Evolutionary conservation across 257 asterid genomes (phyloP).

Genomic region (Gentiana macrophylla): DNA sequence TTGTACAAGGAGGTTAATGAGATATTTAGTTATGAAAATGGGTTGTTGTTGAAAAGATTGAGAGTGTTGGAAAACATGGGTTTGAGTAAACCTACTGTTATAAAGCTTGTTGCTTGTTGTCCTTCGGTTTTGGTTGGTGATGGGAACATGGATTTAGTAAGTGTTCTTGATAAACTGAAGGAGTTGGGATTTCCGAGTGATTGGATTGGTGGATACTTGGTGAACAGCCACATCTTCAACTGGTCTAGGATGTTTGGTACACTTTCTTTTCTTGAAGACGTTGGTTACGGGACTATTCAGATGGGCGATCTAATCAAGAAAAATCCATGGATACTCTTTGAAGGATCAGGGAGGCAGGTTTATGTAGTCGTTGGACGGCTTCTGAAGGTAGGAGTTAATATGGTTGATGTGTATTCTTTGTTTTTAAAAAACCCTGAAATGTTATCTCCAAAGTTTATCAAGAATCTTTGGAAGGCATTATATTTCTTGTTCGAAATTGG

Average conservation of each 20-base stretch:
- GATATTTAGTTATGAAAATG: slow-evolving; percentile 37
- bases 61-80: slow-evolving; percentile 56
- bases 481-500: slow-evolving; percentile 56
- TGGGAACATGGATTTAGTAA: slow-evolving; percentile 24
- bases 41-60: slow-evolving; percentile 39
- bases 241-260: slow-evolving; percentile 60
- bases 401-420: slow-evolving; percentile 34
- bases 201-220: slow-evolving; percentile 63
- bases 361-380: slow-evolving; percentile 52
- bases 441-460: slow-evolving; percentile 40
- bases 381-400: slow-evolving; percentile 57
- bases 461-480: slow-evolving; percentile 58
- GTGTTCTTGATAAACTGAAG: slow-evolving; percentile 42
- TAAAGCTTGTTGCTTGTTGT: slow-evolving; percentile 52
- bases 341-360: slow-evolving; percentile 70
- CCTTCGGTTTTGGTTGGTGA: slow-evolving; percentile 65
- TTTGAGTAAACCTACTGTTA: slow-evolving; percentile 45
- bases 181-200: slow-evolving; percentile 38
- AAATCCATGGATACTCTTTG: slow-evolving; percentile 47
- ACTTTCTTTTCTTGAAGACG: slow-evolving; percentile 42
- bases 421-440: slow-evolving; percentile 43
- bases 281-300: slow-evolving; percentile 49
- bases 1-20: slow-evolving; percentile 57
- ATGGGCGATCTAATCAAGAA: slow-evolving; percentile 32
- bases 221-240: slow-evolving; percentile 32